Conservation (phyloP, 73 alveolate genomes). For the Paramecium sexaurelia region DNA sequence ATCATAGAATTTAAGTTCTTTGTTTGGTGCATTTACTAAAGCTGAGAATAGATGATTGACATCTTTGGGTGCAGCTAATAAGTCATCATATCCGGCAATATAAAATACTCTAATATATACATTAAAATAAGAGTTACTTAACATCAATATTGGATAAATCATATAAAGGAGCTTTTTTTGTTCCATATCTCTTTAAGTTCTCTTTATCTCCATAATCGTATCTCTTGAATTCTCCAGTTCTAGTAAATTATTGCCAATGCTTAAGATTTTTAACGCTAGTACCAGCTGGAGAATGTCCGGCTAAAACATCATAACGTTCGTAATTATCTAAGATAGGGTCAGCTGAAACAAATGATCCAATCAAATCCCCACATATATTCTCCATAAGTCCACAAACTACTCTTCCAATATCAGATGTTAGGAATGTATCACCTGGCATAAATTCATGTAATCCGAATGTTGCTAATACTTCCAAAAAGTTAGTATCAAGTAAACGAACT, state of each 20-base stretch:
- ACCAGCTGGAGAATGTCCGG: slow-evolving; percentile 97
- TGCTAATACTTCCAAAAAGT: slow-evolving; percentile 62
- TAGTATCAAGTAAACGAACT: slow-evolving; percentile 30
- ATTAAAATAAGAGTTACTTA: not conserved
- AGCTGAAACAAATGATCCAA: slow-evolving; percentile 59
- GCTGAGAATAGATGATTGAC: not conserved
- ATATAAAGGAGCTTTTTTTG: slow-evolving; percentile 86
- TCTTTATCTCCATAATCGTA: slow-evolving; percentile 81
- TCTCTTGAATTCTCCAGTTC: slow-evolving; percentile 70
- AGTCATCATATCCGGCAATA: slow-evolving; percentile 56
- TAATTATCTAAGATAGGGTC: slow-evolving; percentile 67
- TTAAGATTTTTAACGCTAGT: slow-evolving; percentile 86
- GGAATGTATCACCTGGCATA: slow-evolving; percentile 59
- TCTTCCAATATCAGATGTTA: slow-evolving; percentile 40
- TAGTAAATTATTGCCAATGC: slow-evolving; percentile 81
- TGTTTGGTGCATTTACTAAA: not conserved
- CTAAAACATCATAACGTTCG: slow-evolving; percentile 71
- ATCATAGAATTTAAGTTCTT: slow-evolving; percentile 39
- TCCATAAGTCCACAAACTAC: slow-evolving; percentile 63
- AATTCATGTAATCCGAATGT: slow-evolving; percentile 62
- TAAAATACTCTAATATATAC: not conserved
- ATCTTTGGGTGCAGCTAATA: slow-evolving; percentile 47
- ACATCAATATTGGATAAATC: slow-evolving; percentile 78
- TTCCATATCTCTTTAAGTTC: slow-evolving; percentile 86
- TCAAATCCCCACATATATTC: slow-evolving; percentile 66